These are phyloP conservation scores for Coffea humblotiana DNA, from an alignment of 305 asterid genomes.

Conservation along the genomic window DNA sequence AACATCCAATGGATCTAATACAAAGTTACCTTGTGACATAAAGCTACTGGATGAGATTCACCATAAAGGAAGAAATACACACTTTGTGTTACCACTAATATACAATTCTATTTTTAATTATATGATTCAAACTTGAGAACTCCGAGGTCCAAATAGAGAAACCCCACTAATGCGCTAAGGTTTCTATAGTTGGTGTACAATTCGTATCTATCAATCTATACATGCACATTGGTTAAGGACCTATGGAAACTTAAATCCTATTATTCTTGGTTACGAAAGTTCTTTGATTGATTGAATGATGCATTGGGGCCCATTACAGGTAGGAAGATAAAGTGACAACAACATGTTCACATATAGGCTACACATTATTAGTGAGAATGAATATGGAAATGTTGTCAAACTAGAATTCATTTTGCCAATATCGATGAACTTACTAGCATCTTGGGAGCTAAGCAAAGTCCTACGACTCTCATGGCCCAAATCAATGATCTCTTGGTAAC, in stretches of 20 bases:
- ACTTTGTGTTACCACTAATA: not conserved
- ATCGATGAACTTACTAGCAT: constrained; percentile 59
- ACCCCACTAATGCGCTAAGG: not conserved
- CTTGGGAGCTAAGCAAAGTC: constrained; percentile 54
- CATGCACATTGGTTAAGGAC: not conserved
- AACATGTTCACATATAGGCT: not conserved
- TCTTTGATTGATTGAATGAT: not conserved
- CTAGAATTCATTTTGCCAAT: not conserved
- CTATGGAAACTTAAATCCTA: not conserved
- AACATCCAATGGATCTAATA: not conserved
- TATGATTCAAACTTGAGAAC: not conserved
- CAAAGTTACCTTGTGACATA: too few relatives aligned
- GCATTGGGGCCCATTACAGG: not conserved
- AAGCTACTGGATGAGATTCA: not conserved
- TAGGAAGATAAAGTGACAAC: not conserved
- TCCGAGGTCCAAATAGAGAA: not conserved
- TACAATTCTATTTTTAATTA: not conserved
- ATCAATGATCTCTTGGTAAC: constrained; percentile 69
- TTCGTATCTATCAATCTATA: not conserved
- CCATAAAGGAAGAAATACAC: not conserved
- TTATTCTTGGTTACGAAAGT: not conserved
- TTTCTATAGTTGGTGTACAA: not conserved
- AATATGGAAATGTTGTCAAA: not conserved
- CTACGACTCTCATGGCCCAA: constrained; percentile 66
- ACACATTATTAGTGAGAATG: not conserved